Conservation (phyloP, 805 yeast genomes). For the Sungouiella thailandica region DNA sequence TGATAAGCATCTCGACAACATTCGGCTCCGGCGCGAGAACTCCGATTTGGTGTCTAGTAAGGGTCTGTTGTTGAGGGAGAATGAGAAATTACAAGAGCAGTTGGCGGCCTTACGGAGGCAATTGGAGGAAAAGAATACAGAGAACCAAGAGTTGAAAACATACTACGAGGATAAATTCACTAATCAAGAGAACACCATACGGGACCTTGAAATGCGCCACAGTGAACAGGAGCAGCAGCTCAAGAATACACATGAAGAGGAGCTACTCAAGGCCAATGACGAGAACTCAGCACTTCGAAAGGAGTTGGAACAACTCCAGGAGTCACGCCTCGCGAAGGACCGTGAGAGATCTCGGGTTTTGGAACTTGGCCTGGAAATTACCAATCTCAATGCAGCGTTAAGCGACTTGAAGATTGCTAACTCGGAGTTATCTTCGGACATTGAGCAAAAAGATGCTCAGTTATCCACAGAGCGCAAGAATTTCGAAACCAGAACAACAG, state of each 20-base stretch:
- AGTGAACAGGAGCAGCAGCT: conserved; percentile 3
- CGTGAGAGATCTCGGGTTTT: neutral
- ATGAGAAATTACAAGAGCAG: conserved; percentile 6
- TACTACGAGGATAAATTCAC: conserved; percentile 8
- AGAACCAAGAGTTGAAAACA: conserved; percentile 1
- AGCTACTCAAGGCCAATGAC: conserved; percentile 6
- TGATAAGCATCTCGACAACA: conserved; percentile 40
- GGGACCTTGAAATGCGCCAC: conserved; percentile 8
- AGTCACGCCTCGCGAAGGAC: neutral
- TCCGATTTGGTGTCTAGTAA: conserved; percentile 10
- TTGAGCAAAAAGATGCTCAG: conserved; percentile 37
- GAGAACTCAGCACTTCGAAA: neutral
- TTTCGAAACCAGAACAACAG: neutral
- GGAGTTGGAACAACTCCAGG: neutral
- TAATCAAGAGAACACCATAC: conserved; percentile 5
- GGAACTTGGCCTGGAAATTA: neutral
- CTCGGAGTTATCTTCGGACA: conserved; percentile 59
- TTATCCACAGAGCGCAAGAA: conserved; percentile 36
- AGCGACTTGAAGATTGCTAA: conserved; percentile 38
- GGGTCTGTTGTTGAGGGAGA: conserved; percentile 7
- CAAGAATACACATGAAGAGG: conserved; percentile 6
- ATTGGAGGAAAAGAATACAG: conserved; percentile 3
- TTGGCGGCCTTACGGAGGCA: conserved; percentile 4
- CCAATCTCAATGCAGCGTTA: conserved; percentile 12
- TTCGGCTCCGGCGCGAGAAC: conserved; percentile 31